Percentiles rank a stretch among this genome's conserved stretches.
Evolutionary conservation across 2,329 filamentous ascomycete species (phyloP).

Genomic region (Verticillium nonalfalfae): DNA sequence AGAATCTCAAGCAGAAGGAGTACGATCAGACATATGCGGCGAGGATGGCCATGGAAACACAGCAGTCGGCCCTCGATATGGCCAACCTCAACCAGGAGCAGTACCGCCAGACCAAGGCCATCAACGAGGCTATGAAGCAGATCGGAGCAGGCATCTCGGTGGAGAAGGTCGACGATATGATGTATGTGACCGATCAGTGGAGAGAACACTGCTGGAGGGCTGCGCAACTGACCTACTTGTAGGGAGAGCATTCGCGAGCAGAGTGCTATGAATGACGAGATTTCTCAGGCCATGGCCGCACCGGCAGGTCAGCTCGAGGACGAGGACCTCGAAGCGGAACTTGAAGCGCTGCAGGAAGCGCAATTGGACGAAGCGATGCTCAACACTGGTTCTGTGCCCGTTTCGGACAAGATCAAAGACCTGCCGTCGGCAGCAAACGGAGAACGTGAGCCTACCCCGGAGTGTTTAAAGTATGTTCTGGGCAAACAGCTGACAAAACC

Average conservation of each 20-base stretch:
- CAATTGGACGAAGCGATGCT: slow-evolving; percentile 91
- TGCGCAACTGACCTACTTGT: slow-evolving; percentile 4
- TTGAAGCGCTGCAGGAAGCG: slow-evolving; percentile 86
- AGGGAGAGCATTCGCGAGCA: slow-evolving; percentile 91
- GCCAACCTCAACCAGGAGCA: slow-evolving; percentile 99
- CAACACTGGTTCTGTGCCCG: slow-evolving; percentile 77
- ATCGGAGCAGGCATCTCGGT: slow-evolving; percentile 89
- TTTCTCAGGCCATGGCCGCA: slow-evolving; percentile 76
- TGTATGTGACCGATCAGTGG: slow-evolving; percentile 52
- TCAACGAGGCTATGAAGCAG: slow-evolving; percentile 81
- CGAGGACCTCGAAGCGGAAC: slow-evolving; percentile 75
- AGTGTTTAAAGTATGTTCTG: background rate
- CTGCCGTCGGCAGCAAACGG: slow-evolving; percentile 69
- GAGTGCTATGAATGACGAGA: slow-evolving; percentile 89
- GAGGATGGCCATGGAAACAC: slow-evolving; percentile 86
- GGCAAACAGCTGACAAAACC: background rate
- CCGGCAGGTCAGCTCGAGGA: slow-evolving; percentile 66
- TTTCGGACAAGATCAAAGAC: slow-evolving; percentile 68
- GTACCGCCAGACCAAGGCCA: slow-evolving; percentile 86
- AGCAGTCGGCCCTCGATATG: slow-evolving; percentile 94
- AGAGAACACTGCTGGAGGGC: background rate
- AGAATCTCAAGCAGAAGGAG: slow-evolving; percentile 89
- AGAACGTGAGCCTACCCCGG: slow-evolving; percentile 58
- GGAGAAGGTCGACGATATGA: slow-evolving; percentile 90
- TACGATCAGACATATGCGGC: slow-evolving; percentile 86